A percentile compares a stretch with the other conserved stretches of the same genome.
phyloP scores from a whole-genome alignment of 257 asterid species.

The Nicotiana benthamiana region DNA sequence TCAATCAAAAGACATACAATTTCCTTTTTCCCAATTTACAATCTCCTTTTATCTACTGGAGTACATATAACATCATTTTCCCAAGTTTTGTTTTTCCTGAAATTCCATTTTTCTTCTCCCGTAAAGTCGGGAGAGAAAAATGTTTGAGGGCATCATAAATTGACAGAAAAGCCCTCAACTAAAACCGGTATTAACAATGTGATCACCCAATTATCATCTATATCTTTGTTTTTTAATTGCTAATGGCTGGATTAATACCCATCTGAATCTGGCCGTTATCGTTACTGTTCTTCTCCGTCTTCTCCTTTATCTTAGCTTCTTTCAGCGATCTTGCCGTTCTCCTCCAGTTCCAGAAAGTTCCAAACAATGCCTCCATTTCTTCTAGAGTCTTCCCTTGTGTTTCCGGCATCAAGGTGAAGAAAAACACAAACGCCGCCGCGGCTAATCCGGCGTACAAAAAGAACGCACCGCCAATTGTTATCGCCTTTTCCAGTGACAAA shows the following conservation, averaged over 20 bases:
- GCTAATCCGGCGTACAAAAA: conserved; percentile 41
- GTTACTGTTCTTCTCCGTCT: not conserved
- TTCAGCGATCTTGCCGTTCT: conserved; percentile 24
- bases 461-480: conserved; percentile 55
- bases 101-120: not conserved
- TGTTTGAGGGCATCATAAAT: not conserved
- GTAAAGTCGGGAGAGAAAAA: not conserved
- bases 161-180: not conserved
- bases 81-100: not conserved
- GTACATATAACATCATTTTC: not conserved
- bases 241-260: not conserved
- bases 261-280: conserved; percentile 19
- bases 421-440: conserved; percentile 32
- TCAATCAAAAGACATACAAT: not conserved
- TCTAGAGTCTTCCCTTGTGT: conserved; percentile 60
- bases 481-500: conserved; percentile 26
- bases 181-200: not conserved
- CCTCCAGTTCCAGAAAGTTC: conserved; percentile 53
- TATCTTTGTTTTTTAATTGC: not conserved
- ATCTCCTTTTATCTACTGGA: not conserved
- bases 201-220: not conserved
- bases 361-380: conserved; percentile 58
- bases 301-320: conserved; percentile 16
- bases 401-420: conserved; percentile 51
- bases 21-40: not conserved